Base-by-base conservation (phyloP, 345 rosid species). In the Balakata baccata region DNA sequence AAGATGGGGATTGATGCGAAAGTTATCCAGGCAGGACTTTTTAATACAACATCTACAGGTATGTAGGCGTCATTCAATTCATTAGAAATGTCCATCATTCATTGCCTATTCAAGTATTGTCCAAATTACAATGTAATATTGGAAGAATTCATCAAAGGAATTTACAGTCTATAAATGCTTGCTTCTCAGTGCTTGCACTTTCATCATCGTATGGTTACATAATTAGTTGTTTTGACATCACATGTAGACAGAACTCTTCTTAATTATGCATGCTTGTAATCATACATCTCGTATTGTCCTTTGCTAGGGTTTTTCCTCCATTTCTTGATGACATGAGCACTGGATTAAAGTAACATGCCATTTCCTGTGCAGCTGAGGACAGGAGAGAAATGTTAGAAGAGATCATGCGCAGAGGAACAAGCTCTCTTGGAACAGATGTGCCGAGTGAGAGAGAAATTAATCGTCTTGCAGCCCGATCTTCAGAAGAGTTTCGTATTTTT, bases 391-490 rank as follows among this genome's bases (percentile, higher is more conserved):
- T 95, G 97, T 84, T 95, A 78, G 94, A 89, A 80, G 99, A 91
- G 85, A 90, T 95, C 54, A 95, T 95, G 99, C 90, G 96, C n/a
- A 89, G 81, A 84, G 99, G 99, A 79, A 83, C 98, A 63, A 93
- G 98, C 78, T 87, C 98, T 41, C 91, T 96, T 22, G 99, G 99
- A 77, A 85, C 85, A 37, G 99, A 93, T 74, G 97, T 96, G 71
- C 99, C 99, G 10, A 96, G 97, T 74, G 99, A 96, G 87, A 93
- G 96, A 83, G 99, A 96, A 84, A 96, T 96, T 81, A 96, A 96
- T 80, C 83, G 96, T 56, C 97, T 96, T 3, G 99, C 97, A 12
- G 98, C 99, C 56, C 87, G 99, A 66, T 66, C 92, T 25, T 91
- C 86, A 39, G 98, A 93, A 66, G 99, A 96, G 80, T 91, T 90